Conservation (phyloP, 768 basidiomycete species). For the Lactifluus rugatus region DNA sequence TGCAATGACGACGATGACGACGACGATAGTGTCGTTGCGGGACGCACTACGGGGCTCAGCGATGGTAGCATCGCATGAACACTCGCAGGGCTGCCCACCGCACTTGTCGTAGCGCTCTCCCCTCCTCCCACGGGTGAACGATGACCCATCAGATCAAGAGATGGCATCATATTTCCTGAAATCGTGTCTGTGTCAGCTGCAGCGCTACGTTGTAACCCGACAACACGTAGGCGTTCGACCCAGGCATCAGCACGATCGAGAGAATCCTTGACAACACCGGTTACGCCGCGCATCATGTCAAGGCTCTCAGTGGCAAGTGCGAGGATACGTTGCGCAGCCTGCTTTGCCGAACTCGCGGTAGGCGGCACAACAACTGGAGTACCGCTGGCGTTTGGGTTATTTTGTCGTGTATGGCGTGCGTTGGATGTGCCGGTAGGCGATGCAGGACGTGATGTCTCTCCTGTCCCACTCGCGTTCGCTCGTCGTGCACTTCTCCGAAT, state of each 20-base stretch:
- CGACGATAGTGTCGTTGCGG: slow-evolving; percentile 6
- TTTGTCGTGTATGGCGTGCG: slow-evolving; percentile 22
- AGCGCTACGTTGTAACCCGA: slow-evolving; percentile 59
- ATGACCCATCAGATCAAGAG: slow-evolving; percentile 12
- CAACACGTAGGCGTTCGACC: slow-evolving; percentile 70
- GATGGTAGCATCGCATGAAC: slow-evolving; percentile 7
- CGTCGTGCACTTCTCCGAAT: slow-evolving; percentile 14
- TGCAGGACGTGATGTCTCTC: slow-evolving; percentile 24
- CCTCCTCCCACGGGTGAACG: slow-evolving; percentile 9
- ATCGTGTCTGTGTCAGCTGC: not conserved
- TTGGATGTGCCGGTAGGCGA: slow-evolving; percentile 22
- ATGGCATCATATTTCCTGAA: not conserved
- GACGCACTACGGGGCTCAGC: slow-evolving; percentile 11
- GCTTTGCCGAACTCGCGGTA: slow-evolving; percentile 48
- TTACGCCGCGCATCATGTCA: slow-evolving; percentile 86
- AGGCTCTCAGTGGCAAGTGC: slow-evolving; percentile 83
- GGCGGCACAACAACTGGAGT: slow-evolving; percentile 20
- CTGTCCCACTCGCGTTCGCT: slow-evolving; percentile 14
- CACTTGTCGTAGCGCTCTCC: slow-evolving; percentile 17
- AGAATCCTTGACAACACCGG: slow-evolving; percentile 79
- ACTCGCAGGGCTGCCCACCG: slow-evolving; percentile 7
- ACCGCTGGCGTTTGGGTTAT: slow-evolving; percentile 22
- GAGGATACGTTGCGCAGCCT: slow-evolving; percentile 72
- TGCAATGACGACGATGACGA: slow-evolving; percentile 9
- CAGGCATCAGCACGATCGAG: slow-evolving; percentile 86